A percentile compares a stretch with the other conserved stretches of the same genome.
Conservation (phyloP, 345 rosid genomes). For the Anacardium occidentale region DNA sequence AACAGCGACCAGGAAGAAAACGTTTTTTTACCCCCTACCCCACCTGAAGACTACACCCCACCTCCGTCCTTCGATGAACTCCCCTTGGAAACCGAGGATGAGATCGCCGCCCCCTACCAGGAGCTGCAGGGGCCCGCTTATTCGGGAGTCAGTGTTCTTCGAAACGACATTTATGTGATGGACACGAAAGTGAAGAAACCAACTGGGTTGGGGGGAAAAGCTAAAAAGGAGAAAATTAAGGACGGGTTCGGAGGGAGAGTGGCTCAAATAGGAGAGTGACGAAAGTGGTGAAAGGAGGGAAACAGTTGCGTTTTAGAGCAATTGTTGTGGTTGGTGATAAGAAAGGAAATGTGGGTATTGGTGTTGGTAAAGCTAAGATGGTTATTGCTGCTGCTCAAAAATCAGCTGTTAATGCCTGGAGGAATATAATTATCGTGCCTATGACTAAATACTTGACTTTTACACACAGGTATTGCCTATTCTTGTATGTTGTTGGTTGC, state of each 20-base stretch:
- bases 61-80: constrained; percentile 74
- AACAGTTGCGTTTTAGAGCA: constrained; percentile 71
- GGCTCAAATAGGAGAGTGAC: constrained; percentile 78
- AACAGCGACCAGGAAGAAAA: constrained; percentile 42
- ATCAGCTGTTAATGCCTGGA: constrained; percentile 70
- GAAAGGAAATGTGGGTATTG: constrained; percentile 81
- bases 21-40: constrained; percentile 59
- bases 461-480: constrained; percentile 61
- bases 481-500: constrained; percentile 9
- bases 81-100: constrained; percentile 61
- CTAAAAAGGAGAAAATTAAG: constrained; percentile 53
- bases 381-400: constrained; percentile 78
- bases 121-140: constrained; percentile 79
- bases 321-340: constrained; percentile 85
- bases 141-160: constrained; percentile 59
- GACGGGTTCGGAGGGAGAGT: constrained; percentile 96
- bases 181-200: constrained; percentile 58
- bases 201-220: constrained; percentile 46
- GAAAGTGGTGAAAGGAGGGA: constrained; percentile 94
- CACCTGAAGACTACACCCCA: constrained; percentile 56
- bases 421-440: constrained; percentile 72
- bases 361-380: constrained; percentile 84
- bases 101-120: constrained; percentile 70
- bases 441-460: constrained; percentile 89
- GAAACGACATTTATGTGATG: constrained; percentile 63